These are phyloP conservation scores for Pugionium dolabratum DNA, from an alignment of 345 rosid species.

Conservation along the genomic window DNA sequence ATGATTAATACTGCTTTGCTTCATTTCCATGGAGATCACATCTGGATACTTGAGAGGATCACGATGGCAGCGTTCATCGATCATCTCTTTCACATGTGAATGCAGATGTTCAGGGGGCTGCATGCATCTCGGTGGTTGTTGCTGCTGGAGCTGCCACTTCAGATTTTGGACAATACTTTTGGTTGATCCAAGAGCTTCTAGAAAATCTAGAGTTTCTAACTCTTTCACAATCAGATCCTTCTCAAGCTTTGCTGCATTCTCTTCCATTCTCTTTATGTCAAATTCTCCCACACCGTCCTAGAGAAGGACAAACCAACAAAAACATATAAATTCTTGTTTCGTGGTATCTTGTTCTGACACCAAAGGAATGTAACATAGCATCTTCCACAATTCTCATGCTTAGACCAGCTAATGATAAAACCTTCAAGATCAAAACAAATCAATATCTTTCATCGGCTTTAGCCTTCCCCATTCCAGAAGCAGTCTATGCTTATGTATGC, in stretches of 20 bases:
- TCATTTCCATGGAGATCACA: slow-evolving; percentile 74
- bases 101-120: slow-evolving; percentile 36
- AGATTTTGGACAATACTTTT: slow-evolving; percentile 74
- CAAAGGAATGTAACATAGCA: not conserved
- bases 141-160: slow-evolving; percentile 76
- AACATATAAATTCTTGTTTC: not conserved
- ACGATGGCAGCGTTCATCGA: slow-evolving; percentile 40
- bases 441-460: not conserved
- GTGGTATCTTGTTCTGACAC: not conserved
- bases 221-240: slow-evolving; percentile 94
- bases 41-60: slow-evolving; percentile 63
- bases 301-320: not conserved
- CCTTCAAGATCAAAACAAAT: not conserved
- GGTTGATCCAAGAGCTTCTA: slow-evolving; percentile 83
- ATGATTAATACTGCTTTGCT: slow-evolving; percentile 82
- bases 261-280: slow-evolving; percentile 80
- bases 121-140: slow-evolving; percentile 59
- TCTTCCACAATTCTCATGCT: not conserved
- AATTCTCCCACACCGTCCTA: slow-evolving; percentile 56
- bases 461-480: not conserved
- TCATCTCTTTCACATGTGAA: slow-evolving; percentile 57
- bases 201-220: slow-evolving; percentile 82
- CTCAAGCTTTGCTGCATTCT: slow-evolving; percentile 76
- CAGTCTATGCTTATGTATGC: not conserved
- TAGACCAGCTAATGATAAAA: too few species aligned